These are phyloP conservation scores for Alternaria metachromatica DNA, from an alignment of 2,329 filamentous ascomycete species.

Conservation along the genomic window DNA sequence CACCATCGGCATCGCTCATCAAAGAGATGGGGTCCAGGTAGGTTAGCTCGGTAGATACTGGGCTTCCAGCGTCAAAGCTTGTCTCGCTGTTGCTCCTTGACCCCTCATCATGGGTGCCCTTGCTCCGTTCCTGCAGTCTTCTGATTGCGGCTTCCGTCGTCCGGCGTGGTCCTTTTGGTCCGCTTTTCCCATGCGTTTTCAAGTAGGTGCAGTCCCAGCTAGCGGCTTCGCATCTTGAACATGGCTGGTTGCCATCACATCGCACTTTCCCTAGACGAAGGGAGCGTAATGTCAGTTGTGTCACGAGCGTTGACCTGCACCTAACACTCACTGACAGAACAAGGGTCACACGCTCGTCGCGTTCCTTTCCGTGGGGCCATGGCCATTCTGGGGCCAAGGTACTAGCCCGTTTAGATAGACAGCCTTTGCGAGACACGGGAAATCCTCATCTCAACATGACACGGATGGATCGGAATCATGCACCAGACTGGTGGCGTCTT, in stretches of 20 bases:
- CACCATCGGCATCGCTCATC: slow-evolving; percentile 25
- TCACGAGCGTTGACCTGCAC: neutral
- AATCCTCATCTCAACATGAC: slow-evolving; percentile 29
- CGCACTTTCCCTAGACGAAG: slow-evolving; percentile 32
- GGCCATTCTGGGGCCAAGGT: slow-evolving; percentile 27
- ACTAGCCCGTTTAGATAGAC: slow-evolving; percentile 20
- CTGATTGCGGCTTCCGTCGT: slow-evolving; percentile 45
- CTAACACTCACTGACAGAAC: slow-evolving; percentile 33
- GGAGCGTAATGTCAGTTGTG: neutral
- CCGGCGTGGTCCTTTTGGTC: slow-evolving; percentile 44
- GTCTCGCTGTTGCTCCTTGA: slow-evolving; percentile 43
- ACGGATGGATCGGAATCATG: slow-evolving; percentile 13
- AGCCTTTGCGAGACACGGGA: slow-evolving; percentile 25
- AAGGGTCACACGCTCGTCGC: slow-evolving; percentile 45
- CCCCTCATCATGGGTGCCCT: slow-evolving; percentile 27
- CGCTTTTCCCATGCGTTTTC: slow-evolving; percentile 46
- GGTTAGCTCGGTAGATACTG: slow-evolving; percentile 34
- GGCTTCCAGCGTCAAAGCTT: slow-evolving; percentile 41
- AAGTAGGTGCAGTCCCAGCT: slow-evolving; percentile 48
- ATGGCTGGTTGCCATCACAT: slow-evolving; percentile 45
- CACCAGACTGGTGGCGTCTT: slow-evolving; percentile 5
- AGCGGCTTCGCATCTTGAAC: slow-evolving; percentile 41
- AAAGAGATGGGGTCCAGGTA: slow-evolving; percentile 32
- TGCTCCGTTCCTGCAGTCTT: slow-evolving; percentile 41
- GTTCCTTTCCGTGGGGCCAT: slow-evolving; percentile 45